These are phyloP conservation scores for Entoloma clypeatum DNA, from an alignment of 1,284 basidiomycete species.

Conservation along the genomic window DNA sequence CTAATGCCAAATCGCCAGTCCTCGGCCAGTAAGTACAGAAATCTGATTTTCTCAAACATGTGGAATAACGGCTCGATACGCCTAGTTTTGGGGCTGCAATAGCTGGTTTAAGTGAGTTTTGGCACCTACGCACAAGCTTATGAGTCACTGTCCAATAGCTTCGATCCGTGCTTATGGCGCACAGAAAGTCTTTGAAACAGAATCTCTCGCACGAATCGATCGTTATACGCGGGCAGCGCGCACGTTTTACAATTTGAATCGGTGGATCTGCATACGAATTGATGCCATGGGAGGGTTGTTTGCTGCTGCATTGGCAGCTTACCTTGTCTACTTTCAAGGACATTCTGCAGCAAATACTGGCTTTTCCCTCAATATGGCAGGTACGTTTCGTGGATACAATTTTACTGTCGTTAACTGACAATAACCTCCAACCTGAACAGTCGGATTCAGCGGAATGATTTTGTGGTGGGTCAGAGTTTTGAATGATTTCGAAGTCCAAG, in stretches of 20 bases:
- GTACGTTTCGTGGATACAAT: conserved; percentile 15
- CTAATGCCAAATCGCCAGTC: conserved; percentile 63
- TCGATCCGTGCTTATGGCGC: conserved; percentile 53
- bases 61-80: conserved; percentile 1
- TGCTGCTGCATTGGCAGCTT: conserved; percentile 48
- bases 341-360: conserved; percentile 47
- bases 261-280: conserved; percentile 42
- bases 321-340: conserved; percentile 44
- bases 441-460: conserved; percentile 53
- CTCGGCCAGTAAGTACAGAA: conserved; percentile 53
- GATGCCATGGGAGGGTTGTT: conserved; percentile 48
- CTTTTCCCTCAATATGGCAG: conserved; percentile 51
- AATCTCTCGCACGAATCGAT: conserved; percentile 37
- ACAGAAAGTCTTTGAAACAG: conserved; percentile 32
- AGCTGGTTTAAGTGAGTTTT: conserved; percentile 53
- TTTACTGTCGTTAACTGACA: conserved; percentile 1
- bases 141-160: conserved; percentile 30
- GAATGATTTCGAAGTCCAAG: conserved; percentile 60
- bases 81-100: conserved; percentile 60
- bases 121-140: conserved; percentile 4
- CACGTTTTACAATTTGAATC: conserved; percentile 41
- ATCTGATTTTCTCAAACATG: neutral
- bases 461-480: conserved; percentile 49
- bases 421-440: too few species aligned
- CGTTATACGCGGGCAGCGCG: conserved; percentile 36